phyloP scores from a whole-genome alignment of 345 rosid species.

The Eucalyptus shirleyi region DNA sequence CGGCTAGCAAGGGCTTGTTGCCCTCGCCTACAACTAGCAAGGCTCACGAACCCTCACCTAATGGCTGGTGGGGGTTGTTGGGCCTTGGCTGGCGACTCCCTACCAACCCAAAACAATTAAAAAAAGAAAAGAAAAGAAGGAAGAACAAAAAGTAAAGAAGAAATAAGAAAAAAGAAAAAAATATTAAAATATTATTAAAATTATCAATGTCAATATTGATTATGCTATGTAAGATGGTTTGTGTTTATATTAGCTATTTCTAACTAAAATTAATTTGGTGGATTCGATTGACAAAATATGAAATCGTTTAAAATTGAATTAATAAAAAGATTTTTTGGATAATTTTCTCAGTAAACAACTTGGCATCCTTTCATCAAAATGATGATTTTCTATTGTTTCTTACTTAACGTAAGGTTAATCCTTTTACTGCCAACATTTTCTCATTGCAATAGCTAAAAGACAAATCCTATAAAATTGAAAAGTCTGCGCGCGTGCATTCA shows the following conservation, averaged over 20 bases:
- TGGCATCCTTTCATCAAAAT: too few species aligned
- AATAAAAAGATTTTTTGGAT: too few species aligned
- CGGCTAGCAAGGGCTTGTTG: accelerated
- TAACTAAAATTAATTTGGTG: too few species aligned
- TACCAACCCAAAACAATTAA: accelerated
- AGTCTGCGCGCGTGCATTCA: background rate
- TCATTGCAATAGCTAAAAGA: background rate
- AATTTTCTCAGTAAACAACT: too few species aligned
- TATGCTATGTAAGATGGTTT: accelerated
- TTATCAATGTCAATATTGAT: accelerated
- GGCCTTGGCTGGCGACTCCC: accelerated
- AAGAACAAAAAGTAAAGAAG: too few species aligned
- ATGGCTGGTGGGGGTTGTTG: accelerated
- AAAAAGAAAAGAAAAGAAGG: accelerated
- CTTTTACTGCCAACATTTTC: background rate
- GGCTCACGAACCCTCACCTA: background rate
- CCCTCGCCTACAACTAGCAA: too few species aligned
- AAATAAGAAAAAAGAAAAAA: too few species aligned
- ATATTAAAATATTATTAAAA: too few species aligned
- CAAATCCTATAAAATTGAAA: background rate
- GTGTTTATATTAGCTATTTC: too few species aligned
- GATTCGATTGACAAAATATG: accelerated
- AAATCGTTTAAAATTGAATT: accelerated
- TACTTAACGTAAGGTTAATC: background rate
- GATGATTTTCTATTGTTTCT: background rate